Percentiles rank a stretch among this genome's conserved stretches.
Evolutionary conservation across 257 asterid species (phyloP).

Genomic region (Coffea canephora): DNA sequence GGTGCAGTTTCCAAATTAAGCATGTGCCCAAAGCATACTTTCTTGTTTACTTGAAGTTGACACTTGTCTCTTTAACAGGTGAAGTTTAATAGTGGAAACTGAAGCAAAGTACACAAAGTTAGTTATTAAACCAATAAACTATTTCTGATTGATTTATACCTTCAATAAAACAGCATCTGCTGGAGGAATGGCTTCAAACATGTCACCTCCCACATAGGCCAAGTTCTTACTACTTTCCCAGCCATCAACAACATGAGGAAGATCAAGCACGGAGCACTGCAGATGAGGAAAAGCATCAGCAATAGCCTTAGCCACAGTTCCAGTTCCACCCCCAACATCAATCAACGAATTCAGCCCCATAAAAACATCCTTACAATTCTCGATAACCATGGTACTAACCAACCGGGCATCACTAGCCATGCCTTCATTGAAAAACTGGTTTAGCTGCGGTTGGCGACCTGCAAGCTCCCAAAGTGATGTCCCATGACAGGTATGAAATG

Average conservation of each 20-base stretch:
- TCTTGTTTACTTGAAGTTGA: constrained; percentile 14
- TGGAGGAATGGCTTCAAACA: constrained; percentile 26
- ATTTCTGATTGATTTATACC: not conserved
- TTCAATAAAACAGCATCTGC: constrained; percentile 29
- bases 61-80: not conserved
- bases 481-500: constrained; percentile 7
- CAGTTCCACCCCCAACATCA: constrained; percentile 17
- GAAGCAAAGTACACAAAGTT: no score
- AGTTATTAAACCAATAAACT: no score
- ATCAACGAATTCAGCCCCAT: constrained; percentile 13
- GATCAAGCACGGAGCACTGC: constrained; percentile 4
- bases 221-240: not conserved
- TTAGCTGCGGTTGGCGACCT: not conserved
- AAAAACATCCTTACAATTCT: constrained; percentile 7
- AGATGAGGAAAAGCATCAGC: constrained; percentile 8
- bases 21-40: no score
- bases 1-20: no score
- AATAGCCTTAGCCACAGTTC: not conserved
- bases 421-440: not conserved
- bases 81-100: no score
- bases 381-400: not conserved
- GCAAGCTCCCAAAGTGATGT: not conserved
- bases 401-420: constrained; percentile 21
- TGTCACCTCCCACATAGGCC: constrained; percentile 19
- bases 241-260: constrained; percentile 13